Conservation (phyloP, 106 monocot species). For the Platanthera guangdongensis region DNA sequence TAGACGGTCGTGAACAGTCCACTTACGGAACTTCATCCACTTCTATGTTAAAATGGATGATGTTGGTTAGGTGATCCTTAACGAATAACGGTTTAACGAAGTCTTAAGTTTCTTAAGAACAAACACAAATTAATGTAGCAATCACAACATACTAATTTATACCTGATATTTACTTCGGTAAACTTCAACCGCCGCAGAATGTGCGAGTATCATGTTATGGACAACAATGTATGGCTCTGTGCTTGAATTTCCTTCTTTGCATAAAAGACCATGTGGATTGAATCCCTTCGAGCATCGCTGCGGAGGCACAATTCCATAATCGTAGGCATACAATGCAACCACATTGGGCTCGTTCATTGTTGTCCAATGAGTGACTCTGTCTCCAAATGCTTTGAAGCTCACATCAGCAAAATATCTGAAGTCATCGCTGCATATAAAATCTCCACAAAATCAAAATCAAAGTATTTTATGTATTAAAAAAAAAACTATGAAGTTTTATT, state of each 20-base stretch:
- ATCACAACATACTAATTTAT: not conserved
- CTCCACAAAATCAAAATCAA: too few species aligned
- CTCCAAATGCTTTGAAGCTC: conserved; percentile 45
- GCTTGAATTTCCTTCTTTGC: conserved; percentile 18
- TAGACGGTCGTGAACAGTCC: too few species aligned
- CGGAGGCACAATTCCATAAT: conserved; percentile 14
- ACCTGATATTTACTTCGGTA: conserved; percentile 27
- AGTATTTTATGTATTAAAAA: too few species aligned
- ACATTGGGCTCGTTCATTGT: conserved; percentile 23
- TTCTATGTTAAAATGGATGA: too few species aligned
- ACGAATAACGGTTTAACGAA: too few species aligned
- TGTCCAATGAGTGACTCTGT: conserved; percentile 38
- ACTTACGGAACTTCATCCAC: too few species aligned
- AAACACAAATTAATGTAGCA: too few species aligned
- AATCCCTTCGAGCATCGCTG: conserved; percentile 16
- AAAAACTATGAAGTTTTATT: too few species aligned
- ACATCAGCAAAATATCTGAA: conserved; percentile 56
- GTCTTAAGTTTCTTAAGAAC: too few species aligned
- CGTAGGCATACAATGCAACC: not conserved
- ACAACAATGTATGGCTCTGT: conserved; percentile 23
- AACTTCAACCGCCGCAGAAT: conserved; percentile 17
- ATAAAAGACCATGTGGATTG: conserved; percentile 21
- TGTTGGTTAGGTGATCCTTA: too few species aligned
- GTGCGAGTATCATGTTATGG: conserved; percentile 27
- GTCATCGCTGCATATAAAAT: conserved; percentile 32